phyloP scores from a whole-genome alignment of 345 rosid species.

The Acer saccharum region DNA sequence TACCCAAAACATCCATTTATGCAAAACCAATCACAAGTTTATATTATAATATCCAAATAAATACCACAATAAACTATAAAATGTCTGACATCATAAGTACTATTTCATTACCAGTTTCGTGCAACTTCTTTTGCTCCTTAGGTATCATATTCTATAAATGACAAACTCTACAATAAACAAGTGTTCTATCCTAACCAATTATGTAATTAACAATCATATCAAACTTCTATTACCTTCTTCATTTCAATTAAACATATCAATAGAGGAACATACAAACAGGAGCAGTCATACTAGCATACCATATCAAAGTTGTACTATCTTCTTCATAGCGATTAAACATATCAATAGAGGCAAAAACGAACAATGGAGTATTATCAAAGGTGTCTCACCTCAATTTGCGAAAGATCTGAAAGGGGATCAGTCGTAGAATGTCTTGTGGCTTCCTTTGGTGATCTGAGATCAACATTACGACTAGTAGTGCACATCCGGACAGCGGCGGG shows the following conservation, averaged over 20 bases:
- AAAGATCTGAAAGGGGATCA: slow-evolving; percentile 68
- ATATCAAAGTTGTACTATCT: background rate
- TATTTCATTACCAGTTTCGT: background rate
- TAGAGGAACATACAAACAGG: background rate
- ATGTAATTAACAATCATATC: too few species aligned
- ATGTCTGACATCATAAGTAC: background rate
- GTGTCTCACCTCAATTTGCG: slow-evolving; percentile 71
- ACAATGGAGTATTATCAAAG: background rate
- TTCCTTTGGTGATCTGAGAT: slow-evolving; percentile 34
- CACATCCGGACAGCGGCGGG: slow-evolving; percentile 57
- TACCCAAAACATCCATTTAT: background rate
- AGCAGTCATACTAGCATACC: background rate
- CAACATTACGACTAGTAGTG: slow-evolving; percentile 34
- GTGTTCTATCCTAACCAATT: background rate
- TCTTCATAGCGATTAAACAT: background rate
- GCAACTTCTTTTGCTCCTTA: background rate
- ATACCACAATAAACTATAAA: background rate
- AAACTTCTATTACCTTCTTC: background rate
- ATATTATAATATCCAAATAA: background rate
- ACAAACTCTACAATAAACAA: background rate
- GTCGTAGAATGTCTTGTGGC: slow-evolving; percentile 36
- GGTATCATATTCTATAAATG: background rate
- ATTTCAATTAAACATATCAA: background rate
- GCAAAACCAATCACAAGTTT: background rate
- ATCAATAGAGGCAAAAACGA: background rate